Evolutionary conservation across 805 yeast species (phyloP).

Genomic region (Saturnispora quitensis): DNA sequence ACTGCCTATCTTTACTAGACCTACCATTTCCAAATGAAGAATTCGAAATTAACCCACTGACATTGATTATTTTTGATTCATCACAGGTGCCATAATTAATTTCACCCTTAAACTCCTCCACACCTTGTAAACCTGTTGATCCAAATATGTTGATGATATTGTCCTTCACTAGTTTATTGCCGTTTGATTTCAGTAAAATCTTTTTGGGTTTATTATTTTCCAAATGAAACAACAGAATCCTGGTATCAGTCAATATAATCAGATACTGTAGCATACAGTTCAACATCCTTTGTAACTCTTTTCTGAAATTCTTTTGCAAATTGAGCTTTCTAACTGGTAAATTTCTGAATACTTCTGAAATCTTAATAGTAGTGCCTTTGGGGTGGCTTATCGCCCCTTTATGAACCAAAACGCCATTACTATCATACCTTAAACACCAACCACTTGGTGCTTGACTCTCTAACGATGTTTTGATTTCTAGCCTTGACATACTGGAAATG

Average conservation of each 20-base stretch:
- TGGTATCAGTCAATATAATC: constrained; percentile 46
- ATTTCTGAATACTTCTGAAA: constrained; percentile 51
- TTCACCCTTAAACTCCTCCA: constrained; percentile 39
- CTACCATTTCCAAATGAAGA: constrained; percentile 76
- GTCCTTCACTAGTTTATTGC: constrained; percentile 37
- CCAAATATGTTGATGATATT: constrained; percentile 69
- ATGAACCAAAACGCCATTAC: constrained; percentile 40
- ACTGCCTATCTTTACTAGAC: constrained; percentile 64
- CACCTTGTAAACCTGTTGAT: constrained; percentile 47
- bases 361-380: constrained; percentile 58
- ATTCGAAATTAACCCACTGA: constrained; percentile 63
- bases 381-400: constrained; percentile 39
- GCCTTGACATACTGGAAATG: constrained; percentile 44
- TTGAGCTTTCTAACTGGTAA: constrained; percentile 81
- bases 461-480: constrained; percentile 44
- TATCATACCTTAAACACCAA: constrained; percentile 42
- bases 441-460: constrained; percentile 46
- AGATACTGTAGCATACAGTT: constrained; percentile 58
- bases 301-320: constrained; percentile 53
- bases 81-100: constrained; percentile 28
- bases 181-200: constrained; percentile 51
- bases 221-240: constrained; percentile 52
- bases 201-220: constrained; percentile 39
- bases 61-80: constrained; percentile 26
- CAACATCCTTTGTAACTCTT: constrained; percentile 67